Evolutionary conservation across 1,284 basidiomycete species (phyloP).

Genomic region (Ustilago cynodontis): DNA sequence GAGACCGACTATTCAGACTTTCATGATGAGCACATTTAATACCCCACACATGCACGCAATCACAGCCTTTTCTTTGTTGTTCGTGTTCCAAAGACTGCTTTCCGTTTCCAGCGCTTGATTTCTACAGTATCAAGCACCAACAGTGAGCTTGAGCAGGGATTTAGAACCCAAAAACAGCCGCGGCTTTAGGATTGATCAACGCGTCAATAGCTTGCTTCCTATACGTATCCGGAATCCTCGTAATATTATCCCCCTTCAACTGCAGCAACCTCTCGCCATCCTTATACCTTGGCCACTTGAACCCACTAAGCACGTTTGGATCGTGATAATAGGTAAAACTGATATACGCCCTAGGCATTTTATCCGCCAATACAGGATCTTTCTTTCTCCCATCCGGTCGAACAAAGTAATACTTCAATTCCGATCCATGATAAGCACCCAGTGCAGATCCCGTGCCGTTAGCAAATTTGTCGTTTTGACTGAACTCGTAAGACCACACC

Average conservation of each 20-base stretch:
- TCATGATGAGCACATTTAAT: slow-evolving; percentile 35
- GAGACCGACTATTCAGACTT: slow-evolving; percentile 50
- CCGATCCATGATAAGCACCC: slow-evolving; percentile 33
- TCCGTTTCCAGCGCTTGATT: no score
- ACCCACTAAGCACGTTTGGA: slow-evolving; percentile 22
- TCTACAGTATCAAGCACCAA: not conserved
- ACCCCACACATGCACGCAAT: not conserved
- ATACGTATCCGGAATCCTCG: slow-evolving; percentile 35
- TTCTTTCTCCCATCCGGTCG: slow-evolving; percentile 26
- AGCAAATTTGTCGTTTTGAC: slow-evolving; percentile 38
- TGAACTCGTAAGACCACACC: slow-evolving; percentile 32
- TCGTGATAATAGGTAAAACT: slow-evolving; percentile 39
- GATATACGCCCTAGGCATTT: slow-evolving; percentile 36
- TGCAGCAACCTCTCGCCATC: slow-evolving; percentile 26
- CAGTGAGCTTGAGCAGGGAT: not conserved
- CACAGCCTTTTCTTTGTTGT: not conserved
- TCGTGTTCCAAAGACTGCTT: not conserved
- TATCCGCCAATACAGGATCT: slow-evolving; percentile 25
- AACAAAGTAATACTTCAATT: slow-evolving; percentile 38
- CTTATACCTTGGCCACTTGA: slow-evolving; percentile 33
- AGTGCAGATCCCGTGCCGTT: slow-evolving; percentile 24
- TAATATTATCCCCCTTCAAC: slow-evolving; percentile 44
- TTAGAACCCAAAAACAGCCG: slow-evolving; percentile 38
- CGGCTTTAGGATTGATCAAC: slow-evolving; percentile 22
- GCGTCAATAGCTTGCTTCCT: slow-evolving; percentile 46